Conservation (phyloP, 495 filamentous ascomycete genomes). For the Bacidia rubella region DNA sequence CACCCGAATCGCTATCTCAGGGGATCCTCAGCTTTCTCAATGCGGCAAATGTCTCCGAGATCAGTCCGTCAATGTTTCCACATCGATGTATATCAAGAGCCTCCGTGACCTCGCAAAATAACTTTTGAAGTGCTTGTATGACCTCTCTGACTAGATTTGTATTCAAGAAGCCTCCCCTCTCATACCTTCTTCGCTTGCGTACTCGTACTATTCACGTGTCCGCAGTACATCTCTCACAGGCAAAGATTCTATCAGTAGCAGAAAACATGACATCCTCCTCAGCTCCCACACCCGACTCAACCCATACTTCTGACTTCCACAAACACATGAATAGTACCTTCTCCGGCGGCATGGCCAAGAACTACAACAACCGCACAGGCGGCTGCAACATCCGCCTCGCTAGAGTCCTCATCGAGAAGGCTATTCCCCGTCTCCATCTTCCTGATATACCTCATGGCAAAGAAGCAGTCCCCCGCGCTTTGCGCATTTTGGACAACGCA, state of each 20-base stretch:
- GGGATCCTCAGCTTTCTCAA: too few relatives aligned
- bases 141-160: too few relatives aligned
- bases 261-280: background rate
- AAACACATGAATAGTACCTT: background rate
- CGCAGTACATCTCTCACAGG: too few relatives aligned
- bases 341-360: constrained; percentile 6
- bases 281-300: background rate
- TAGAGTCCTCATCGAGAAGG: constrained; percentile 3
- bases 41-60: background rate
- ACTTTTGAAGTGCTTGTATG: too few relatives aligned
- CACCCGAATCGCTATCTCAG: too few relatives aligned
- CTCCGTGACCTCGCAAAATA: background rate
- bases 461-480: background rate
- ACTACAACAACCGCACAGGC: constrained; percentile 12
- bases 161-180: too few relatives aligned
- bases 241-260: too few relatives aligned
- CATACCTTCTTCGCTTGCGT: too few relatives aligned
- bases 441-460: background rate
- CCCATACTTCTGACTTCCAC: background rate
- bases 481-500: constrained; percentile 13
- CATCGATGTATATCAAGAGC: background rate
- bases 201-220: too few relatives aligned
- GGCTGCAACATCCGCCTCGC: constrained; percentile 13
- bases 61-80: background rate
- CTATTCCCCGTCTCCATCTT: background rate